Conservation (phyloP, 2,329 filamentous ascomycete genomes). For the Remersonia thermophila region DNA sequence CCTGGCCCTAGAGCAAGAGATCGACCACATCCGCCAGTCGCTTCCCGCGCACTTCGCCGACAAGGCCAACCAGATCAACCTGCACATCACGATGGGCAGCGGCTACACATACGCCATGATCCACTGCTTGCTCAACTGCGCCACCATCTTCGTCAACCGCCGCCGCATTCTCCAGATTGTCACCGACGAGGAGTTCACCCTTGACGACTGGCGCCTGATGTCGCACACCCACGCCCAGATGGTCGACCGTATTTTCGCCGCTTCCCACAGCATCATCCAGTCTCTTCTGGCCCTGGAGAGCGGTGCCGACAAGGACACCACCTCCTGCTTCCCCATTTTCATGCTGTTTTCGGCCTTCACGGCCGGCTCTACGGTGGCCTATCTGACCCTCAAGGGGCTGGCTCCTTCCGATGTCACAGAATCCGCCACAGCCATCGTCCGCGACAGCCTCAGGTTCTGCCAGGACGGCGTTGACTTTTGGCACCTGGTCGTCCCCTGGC, state of each 20-base stretch:
- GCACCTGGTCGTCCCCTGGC: conserved; percentile 48
- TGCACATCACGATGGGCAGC: conserved; percentile 53
- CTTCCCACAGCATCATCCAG: conserved; percentile 46
- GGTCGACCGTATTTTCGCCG: conserved; percentile 44
- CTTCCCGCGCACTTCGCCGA: conserved; percentile 49
- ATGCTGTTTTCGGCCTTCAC: conserved; percentile 53
- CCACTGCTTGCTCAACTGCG: conserved; percentile 48
- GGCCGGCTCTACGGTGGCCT: conserved; percentile 47
- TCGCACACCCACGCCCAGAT: conserved; percentile 37
- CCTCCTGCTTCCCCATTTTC: conserved; percentile 50
- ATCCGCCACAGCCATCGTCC: conserved; percentile 44
- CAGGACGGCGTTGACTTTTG: conserved; percentile 46
- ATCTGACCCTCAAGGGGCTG: conserved; percentile 49
- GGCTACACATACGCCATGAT: conserved; percentile 52
- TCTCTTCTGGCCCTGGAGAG: conserved; percentile 43
- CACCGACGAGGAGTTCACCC: conserved; percentile 37
- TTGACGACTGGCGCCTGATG: conserved; percentile 41
- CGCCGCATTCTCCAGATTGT: conserved; percentile 47
- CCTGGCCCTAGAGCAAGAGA: conserved; percentile 37
- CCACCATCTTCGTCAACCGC: conserved; percentile 48
- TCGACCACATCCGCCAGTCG: conserved; percentile 41
- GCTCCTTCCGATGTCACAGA: conserved; percentile 44
- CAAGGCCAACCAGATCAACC: conserved; percentile 47
- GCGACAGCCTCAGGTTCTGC: conserved; percentile 47
- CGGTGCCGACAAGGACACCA: conserved; percentile 43